phyloP scores from a whole-genome alignment of 83 land plant species.

The Picea abies region DNA sequence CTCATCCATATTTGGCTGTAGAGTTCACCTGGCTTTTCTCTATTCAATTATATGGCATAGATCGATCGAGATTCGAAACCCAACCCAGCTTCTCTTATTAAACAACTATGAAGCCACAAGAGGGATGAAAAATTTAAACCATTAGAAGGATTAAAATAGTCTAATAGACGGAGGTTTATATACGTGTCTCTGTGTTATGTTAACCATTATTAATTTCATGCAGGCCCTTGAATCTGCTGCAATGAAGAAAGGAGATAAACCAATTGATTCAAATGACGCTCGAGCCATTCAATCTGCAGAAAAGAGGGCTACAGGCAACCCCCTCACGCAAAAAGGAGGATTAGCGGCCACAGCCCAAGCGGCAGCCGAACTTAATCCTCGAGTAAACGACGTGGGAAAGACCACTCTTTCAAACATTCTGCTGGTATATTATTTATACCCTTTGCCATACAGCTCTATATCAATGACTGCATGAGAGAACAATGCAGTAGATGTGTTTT shows the following conservation, averaged over 20 bases:
- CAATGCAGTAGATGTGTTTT: neutral
- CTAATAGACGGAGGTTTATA: too few relatives aligned
- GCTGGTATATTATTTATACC: slow-evolving; percentile 17
- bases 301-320: neutral
- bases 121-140: too few relatives aligned
- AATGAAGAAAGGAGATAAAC: neutral
- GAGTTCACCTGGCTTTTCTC: too few relatives aligned
- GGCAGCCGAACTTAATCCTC: slow-evolving; percentile 16
- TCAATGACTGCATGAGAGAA: neutral
- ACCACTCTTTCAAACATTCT: slow-evolving; percentile 34
- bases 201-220: too few relatives aligned
- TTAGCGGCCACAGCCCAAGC: slow-evolving; percentile 9
- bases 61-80: too few relatives aligned
- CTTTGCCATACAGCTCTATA: neutral
- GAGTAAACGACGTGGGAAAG: slow-evolving; percentile 22
- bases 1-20: too few relatives aligned
- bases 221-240: neutral
- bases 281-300: neutral
- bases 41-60: too few relatives aligned
- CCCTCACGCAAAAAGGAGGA: neutral
- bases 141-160: too few relatives aligned
- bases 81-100: too few relatives aligned
- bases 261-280: neutral
- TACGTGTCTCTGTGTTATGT: too few relatives aligned
- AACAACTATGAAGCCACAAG: too few relatives aligned